Evolutionary conservation across 2,329 filamentous ascomycete genomes (phyloP).

Genomic region (Blastomyces parvus): DNA sequence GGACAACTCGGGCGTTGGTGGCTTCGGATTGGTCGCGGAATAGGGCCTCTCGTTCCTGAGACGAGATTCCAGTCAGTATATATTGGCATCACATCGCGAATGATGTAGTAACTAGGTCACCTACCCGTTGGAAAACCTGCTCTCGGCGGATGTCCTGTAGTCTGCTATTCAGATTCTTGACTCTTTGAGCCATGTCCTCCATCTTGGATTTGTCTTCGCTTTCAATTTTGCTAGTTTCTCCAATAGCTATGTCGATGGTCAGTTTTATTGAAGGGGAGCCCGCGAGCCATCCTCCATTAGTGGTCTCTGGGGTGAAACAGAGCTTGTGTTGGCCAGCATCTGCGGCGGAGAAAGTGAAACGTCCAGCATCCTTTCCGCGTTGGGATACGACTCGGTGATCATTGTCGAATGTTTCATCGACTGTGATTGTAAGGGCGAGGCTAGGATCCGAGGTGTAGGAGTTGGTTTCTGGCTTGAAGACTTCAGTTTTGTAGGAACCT

Average conservation of each 20-base stretch:
- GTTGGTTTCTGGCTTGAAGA: constrained; percentile 63
- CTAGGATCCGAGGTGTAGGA: constrained; percentile 64
- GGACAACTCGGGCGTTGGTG: constrained; percentile 82
- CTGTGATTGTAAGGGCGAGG: constrained; percentile 78
- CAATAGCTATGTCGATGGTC: constrained; percentile 82
- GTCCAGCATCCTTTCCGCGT: constrained; percentile 62
- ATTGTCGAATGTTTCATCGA: constrained; percentile 95
- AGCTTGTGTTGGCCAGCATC: constrained; percentile 93
- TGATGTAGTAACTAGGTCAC: constrained; percentile 25
- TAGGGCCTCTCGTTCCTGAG: constrained; percentile 87
- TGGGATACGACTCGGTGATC: constrained; percentile 93
- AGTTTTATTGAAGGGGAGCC: constrained; percentile 70
- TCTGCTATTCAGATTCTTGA: constrained; percentile 79
- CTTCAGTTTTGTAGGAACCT: constrained; percentile 79
- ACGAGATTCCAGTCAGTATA: constrained; percentile 1
- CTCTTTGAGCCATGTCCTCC: constrained; percentile 74
- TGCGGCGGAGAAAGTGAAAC: constrained; percentile 91
- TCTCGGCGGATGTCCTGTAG: constrained; percentile 83
- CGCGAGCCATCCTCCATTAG: constrained; percentile 61
- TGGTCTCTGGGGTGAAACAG: constrained; percentile 79
- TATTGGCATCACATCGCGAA: background rate
- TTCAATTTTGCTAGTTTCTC: constrained; percentile 88
- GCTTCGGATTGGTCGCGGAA: constrained; percentile 96
- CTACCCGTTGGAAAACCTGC: constrained; percentile 89
- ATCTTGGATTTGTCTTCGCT: constrained; percentile 90